These are phyloP conservation scores for Metarhizium humberi DNA, from an alignment of 2,329 filamentous ascomycete species.

Conservation along the genomic window DNA sequence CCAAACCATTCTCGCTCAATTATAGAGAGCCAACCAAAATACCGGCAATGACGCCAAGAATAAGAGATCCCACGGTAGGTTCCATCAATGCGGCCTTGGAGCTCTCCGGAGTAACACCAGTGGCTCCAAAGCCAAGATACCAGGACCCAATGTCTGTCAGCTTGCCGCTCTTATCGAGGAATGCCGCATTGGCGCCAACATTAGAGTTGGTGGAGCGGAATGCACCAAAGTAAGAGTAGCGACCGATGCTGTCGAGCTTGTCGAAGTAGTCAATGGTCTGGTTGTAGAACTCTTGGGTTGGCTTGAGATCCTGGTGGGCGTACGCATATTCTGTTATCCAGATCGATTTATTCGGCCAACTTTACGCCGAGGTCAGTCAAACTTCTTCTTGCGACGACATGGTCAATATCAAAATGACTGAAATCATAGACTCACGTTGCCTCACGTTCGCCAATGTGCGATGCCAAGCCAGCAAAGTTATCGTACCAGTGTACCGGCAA, in stretches of 20 bases:
- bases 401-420: background rate
- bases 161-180: constrained; percentile 58
- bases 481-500: constrained; percentile 61
- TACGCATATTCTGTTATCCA: constrained; percentile 76
- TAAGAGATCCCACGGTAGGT: background rate
- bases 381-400: too few relatives aligned
- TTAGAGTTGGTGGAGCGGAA: constrained; percentile 64
- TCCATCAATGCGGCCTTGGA: constrained; percentile 4
- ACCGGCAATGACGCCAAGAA: constrained; percentile 2
- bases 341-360: constrained; percentile 52
- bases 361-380: constrained; percentile 13
- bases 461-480: constrained; percentile 58
- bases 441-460: constrained; percentile 48
- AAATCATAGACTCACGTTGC: constrained; percentile 20
- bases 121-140: constrained; percentile 56
- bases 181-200: constrained; percentile 62
- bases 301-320: constrained; percentile 42
- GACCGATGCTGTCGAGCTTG: constrained; percentile 40
- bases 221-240: constrained; percentile 68
- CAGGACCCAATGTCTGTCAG: constrained; percentile 68
- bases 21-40: background rate
- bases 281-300: constrained; percentile 61
- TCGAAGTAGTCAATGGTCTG: constrained; percentile 58
- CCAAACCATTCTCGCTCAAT: background rate
- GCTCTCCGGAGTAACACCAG: constrained; percentile 31